phyloP scores from a whole-genome alignment of 2,329 filamentous ascomycete species.

The Bipolaris gigantea region DNA sequence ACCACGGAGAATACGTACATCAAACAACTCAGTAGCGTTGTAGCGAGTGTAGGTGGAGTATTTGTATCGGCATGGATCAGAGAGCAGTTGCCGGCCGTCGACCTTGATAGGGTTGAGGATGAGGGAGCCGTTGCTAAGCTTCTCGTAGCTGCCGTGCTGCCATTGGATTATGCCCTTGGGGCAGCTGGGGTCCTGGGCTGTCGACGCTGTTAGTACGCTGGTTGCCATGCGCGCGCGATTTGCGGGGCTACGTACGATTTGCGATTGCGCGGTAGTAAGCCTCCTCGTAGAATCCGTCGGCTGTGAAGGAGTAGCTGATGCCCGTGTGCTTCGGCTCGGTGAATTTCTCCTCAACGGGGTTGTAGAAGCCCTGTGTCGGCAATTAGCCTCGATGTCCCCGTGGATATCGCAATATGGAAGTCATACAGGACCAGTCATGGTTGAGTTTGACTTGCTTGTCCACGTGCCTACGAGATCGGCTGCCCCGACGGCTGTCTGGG shows the following conservation, averaged over 20 bases:
- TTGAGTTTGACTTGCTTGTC: slow-evolving; percentile 70
- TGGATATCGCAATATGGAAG: slow-evolving; percentile 8
- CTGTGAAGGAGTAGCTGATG: slow-evolving; percentile 74
- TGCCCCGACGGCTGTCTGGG: slow-evolving; percentile 32
- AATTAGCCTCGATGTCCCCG: slow-evolving; percentile 14
- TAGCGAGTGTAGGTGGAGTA: slow-evolving; percentile 65
- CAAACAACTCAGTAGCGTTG: slow-evolving; percentile 64
- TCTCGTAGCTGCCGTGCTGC: slow-evolving; percentile 67
- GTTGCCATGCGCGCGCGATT: not conserved
- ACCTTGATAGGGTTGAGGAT: slow-evolving; percentile 62
- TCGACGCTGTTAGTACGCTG: slow-evolving; percentile 24
- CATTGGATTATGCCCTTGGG: slow-evolving; percentile 69
- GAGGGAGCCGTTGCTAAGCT: slow-evolving; percentile 61
- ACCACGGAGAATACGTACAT: slow-evolving; percentile 50
- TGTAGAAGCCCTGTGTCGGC: slow-evolving; percentile 64
- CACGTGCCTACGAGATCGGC: slow-evolving; percentile 67
- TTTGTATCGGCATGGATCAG: slow-evolving; percentile 63
- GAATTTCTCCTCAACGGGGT: slow-evolving; percentile 66
- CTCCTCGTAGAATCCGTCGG: slow-evolving; percentile 68
- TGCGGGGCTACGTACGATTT: slow-evolving; percentile 59
- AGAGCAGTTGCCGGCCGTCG: slow-evolving; percentile 69
- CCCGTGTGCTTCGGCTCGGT: slow-evolving; percentile 67
- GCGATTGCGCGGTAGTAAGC: slow-evolving; percentile 70
- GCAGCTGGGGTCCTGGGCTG: slow-evolving; percentile 63
- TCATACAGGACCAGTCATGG: slow-evolving; percentile 68